Evolutionary conservation across 768 basidiomycete species (phyloP).

Genomic region (Macrolepiota albuminosa): DNA sequence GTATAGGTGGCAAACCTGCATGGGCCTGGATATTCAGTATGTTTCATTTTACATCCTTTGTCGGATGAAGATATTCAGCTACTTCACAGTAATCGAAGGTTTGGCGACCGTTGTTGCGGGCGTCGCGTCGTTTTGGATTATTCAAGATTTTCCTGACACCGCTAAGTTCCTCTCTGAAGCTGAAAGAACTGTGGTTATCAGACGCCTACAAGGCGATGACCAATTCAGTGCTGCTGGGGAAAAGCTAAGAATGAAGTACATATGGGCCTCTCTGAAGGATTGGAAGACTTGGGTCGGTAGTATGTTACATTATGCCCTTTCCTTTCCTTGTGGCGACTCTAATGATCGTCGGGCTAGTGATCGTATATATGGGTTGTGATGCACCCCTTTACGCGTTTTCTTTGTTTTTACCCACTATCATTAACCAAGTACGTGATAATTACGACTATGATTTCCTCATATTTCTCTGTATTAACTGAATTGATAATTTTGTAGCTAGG

Average conservation of each 20-base stretch:
- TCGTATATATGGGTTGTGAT: conserved; percentile 51
- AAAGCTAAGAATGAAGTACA: conserved; percentile 49
- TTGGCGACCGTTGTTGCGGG: conserved; percentile 66
- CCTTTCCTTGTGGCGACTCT: neutral
- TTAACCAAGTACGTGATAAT: conserved; percentile 47
- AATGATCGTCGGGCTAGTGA: conserved; percentile 32
- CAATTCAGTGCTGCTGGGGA: conserved; percentile 76
- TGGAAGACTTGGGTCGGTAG: conserved; percentile 70
- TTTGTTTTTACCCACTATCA: conserved; percentile 76
- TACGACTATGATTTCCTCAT: neutral
- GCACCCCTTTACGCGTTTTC: conserved; percentile 75
- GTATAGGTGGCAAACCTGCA: conserved; percentile 60
- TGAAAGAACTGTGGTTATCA: conserved; percentile 63
- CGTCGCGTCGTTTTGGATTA: conserved; percentile 63
- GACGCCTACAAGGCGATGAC: conserved; percentile 60
- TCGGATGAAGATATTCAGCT: neutral
- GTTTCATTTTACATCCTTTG: conserved; percentile 8
- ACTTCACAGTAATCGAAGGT: conserved; percentile 51
- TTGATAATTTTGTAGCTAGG: conserved; percentile 25
- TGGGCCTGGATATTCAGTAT: conserved; percentile 71
- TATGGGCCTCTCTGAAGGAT: conserved; percentile 55
- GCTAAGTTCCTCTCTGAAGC: conserved; percentile 72
- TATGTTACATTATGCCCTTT: conserved; percentile 18
- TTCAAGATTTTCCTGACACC: conserved; percentile 81
- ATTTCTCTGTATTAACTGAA: neutral